These are phyloP conservation scores for Coelastrella sp. DNA, from an alignment of 139 green algal genomes.

Conservation along the genomic window DNA sequence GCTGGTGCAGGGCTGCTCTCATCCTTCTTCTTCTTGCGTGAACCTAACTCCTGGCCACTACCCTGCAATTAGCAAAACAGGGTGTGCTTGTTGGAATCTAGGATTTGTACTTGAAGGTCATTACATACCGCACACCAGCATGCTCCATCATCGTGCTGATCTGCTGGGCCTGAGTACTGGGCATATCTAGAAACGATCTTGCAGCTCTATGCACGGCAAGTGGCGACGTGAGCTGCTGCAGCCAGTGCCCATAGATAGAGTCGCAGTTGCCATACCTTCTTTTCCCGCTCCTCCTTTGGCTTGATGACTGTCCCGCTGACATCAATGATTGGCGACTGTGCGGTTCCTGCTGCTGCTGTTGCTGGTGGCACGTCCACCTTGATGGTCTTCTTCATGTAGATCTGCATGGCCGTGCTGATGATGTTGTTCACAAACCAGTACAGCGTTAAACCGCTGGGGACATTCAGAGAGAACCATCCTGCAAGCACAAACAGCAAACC, in stretches of 20 bases:
- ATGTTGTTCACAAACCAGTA: slow-evolving; percentile 99
- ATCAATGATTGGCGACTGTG: slow-evolving; percentile 43
- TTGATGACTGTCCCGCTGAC: slow-evolving; percentile 56
- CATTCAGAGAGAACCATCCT: slow-evolving; percentile 99
- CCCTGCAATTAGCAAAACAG: slow-evolving; percentile 44
- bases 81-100: no score
- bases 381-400: slow-evolving; percentile 71
- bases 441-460: slow-evolving; percentile 95
- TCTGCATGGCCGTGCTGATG: slow-evolving; percentile 90
- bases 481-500: slow-evolving; percentile 32
- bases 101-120: background rate
- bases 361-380: slow-evolving; percentile 46
- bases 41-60: slow-evolving; percentile 61
- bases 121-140: background rate
- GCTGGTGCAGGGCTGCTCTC: slow-evolving; percentile 19
- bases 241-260: background rate
- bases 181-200: no score
- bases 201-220: no score
- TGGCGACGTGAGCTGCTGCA: no score
- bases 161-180: no score
- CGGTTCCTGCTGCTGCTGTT: background rate
- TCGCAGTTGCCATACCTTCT: slow-evolving; percentile 45
- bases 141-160: background rate
- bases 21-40: slow-evolving; percentile 58
- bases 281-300: slow-evolving; percentile 65